Base-by-base conservation (phyloP, 345 rosid species). In the Murraya paniculata region DNA sequence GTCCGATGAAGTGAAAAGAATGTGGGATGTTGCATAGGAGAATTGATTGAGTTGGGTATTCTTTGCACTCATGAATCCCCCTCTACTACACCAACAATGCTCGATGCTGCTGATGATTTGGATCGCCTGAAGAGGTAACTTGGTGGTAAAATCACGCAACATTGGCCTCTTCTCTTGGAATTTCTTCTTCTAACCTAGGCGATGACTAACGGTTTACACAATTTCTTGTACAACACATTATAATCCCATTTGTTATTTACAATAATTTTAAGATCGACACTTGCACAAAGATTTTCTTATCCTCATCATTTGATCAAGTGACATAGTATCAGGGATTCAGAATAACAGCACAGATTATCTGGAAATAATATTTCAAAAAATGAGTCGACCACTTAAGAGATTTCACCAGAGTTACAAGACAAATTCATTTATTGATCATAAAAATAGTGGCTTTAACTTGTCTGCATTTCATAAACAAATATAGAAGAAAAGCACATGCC, bases 21-120 rank as follows among this genome's bases (percentile, higher is more conserved):
- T 84, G 90, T 86, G 91, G 91, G 89, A 85, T 69, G 84, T 84
- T 24, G 89, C 89, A 73, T 83, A 0, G 82, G 59, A 36, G 88
- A 88, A 80, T 67, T 90, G 77, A 73, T 84, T 4, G 93, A 90
- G 64, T 67, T 90, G 55, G 93, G 93, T 21, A 80, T 90, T 77
- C 88, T 88, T 25, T 88, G 91, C 85, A 88, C 91, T 0, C 91
- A 85, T 74, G 89, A 86, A n/a, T 77, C 84, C 6, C 93, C 90
- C 22, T 84, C 89, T 27, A 77, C 78, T 3, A 83, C 90, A 76
- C 93, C 93, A 10, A 88, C 87, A 19, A 90, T 90, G 93, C 88
- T 88, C 2, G 90, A 88, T 74, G 89, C 84, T 4, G 93, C 93
- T 0, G 89, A 87, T 77, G 90, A 90, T 81, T 75, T 90, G 79